A percentile compares a stretch with the other conserved stretches of the same genome.
Evolutionary conservation across 805 yeast species (phyloP).

Genomic region (Komagataella pseudopastoris): DNA sequence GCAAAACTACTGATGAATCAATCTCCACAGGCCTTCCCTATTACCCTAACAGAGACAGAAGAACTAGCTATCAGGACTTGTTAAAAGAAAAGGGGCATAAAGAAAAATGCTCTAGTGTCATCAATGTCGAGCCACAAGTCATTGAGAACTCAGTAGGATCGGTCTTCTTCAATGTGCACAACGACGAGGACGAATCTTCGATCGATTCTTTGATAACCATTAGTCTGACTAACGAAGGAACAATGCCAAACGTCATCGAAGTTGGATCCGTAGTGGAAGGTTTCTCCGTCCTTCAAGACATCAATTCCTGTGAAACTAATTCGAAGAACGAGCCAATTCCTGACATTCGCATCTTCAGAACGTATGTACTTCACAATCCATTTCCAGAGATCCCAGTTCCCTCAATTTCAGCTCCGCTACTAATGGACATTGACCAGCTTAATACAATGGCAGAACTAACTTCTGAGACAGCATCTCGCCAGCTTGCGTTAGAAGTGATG

Average conservation of each 20-base stretch:
- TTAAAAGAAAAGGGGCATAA: not conserved
- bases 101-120: conserved; percentile 7
- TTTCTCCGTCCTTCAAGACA: conserved; percentile 25
- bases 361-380: conserved; percentile 41
- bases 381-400: conserved; percentile 21
- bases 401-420: conserved; percentile 18
- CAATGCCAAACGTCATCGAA: conserved; percentile 12
- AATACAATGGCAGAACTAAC: conserved; percentile 11
- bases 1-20: conserved; percentile 23
- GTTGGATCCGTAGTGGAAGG: conserved; percentile 46
- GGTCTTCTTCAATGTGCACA: conserved; percentile 5
- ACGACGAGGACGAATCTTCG: not conserved
- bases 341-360: conserved; percentile 38
- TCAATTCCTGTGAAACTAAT: conserved; percentile 27
- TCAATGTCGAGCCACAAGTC: conserved; percentile 11
- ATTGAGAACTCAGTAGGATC: conserved; percentile 21
- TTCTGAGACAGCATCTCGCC: conserved; percentile 32
- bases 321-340: conserved; percentile 24
- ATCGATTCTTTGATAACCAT: conserved; percentile 23
- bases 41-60: conserved; percentile 17
- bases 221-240: conserved; percentile 17
- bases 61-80: not conserved
- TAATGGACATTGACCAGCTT: conserved; percentile 9
- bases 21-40: conserved; percentile 35
- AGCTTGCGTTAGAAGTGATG: conserved; percentile 46